These are phyloP conservation scores for Dendrobium nobile DNA, from an alignment of 106 monocot genomes.

Conservation along the genomic window DNA sequence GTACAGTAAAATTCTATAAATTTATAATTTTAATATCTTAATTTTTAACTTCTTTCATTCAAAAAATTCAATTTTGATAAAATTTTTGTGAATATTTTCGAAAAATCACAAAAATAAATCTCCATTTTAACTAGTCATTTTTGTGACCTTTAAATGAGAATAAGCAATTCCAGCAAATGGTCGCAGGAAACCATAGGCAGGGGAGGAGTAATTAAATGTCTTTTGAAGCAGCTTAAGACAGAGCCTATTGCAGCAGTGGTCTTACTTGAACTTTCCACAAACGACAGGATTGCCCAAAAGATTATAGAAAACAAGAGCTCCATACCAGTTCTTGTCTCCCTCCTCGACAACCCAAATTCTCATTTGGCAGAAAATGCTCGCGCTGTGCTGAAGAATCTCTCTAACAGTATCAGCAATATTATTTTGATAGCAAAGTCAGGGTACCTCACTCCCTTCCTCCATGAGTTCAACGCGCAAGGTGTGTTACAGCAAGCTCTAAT, in stretches of 20 bases:
- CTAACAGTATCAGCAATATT: background rate
- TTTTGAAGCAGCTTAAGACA: constrained; percentile 3
- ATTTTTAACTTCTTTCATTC: too few relatives aligned
- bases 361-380: background rate
- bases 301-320: constrained; percentile 14
- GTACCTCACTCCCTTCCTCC: constrained; percentile 12
- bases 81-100: too few relatives aligned
- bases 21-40: too few relatives aligned
- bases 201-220: constrained; percentile 8
- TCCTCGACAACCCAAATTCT: background rate
- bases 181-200: constrained; percentile 13
- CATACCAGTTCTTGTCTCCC: constrained; percentile 13
- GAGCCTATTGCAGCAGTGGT: constrained; percentile 4
- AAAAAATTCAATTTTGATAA: too few relatives aligned
- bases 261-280: constrained; percentile 9
- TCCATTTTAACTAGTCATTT: too few relatives aligned
- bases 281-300: background rate
- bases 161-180: background rate
- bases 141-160: background rate
- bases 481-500: background rate
- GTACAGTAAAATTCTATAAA: too few relatives aligned
- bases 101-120: too few relatives aligned
- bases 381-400: constrained; percentile 9
- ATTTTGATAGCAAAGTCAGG: constrained; percentile 7
- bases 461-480: constrained; percentile 9